Evolutionary conservation across 2,329 filamentous ascomycete genomes (phyloP), one percentile per base, ranked within the genome.

Genomic region (Fusarium buxicola): DNA sequence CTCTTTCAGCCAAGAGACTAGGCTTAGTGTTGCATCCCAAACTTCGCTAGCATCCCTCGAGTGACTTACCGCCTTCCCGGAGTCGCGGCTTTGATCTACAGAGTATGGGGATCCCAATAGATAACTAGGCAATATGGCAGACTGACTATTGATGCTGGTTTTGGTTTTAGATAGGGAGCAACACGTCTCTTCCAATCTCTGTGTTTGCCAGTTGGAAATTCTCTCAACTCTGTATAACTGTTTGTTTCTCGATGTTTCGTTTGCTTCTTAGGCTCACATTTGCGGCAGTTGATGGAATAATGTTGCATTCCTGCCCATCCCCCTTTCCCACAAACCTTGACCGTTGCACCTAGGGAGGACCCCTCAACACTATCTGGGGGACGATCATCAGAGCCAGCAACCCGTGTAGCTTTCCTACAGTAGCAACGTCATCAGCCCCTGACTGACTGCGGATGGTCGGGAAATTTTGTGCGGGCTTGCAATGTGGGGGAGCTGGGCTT

Each of bases 1-100:
- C 25, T 56, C 38, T 63, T 40, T 39, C 36, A 48, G 13, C 13
- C 30, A 46, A 27, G 40, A 47, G 44, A 39, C 39, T 35, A 54
- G 24, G 10, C 24, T 39, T 60, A 60, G 60, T 41, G 57, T 34
- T 30, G 32, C 21, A 44, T 31, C 18, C 16, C 12, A 21, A 16
- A 9, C 16, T 32, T 45, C 16, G 30, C 41, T 51, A 27, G 35
- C 21, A 12, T 11, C 47, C 21, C 43, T 28, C 11, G 8, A 18
- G 27, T 30, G n/a, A 27, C 5, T 16, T 18, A 24, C 25, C 12
- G n/a, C 8, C 15, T 47, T 16, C 18, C 16, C 12, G 18, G 16
- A 44, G 32, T 15, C 13, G 40, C 9, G 9, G 30, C 8, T 13
- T 10, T 5, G 55, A 18, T 44, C 31, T 9, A 38, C 35, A 38